phyloP scores from a whole-genome alignment of 2,329 filamentous ascomycete species.

The Claviceps monticola region DNA sequence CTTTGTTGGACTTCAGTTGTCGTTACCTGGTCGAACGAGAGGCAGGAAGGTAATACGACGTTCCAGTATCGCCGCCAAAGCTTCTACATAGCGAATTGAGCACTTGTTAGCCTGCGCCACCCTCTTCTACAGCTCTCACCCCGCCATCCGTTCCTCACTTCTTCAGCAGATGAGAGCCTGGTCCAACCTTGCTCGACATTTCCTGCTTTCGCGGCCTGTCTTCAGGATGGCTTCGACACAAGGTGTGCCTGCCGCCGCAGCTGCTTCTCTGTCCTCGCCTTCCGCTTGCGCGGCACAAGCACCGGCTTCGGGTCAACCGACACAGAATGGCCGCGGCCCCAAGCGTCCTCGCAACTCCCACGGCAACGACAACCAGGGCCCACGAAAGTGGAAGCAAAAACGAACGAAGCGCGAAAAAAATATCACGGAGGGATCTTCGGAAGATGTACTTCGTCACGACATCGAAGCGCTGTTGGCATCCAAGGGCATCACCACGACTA shows the following conservation, averaged over 20 bases:
- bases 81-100: background rate
- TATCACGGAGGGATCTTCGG: slow-evolving; percentile 47
- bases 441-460: slow-evolving; percentile 54
- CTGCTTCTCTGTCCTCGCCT: background rate
- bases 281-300: background rate
- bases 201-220: slow-evolving; percentile 1
- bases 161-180: slow-evolving; percentile 7
- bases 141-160: background rate
- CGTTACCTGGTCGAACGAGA: too few species aligned
- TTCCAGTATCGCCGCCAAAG: too few species aligned
- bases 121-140: background rate
- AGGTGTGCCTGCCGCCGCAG: background rate
- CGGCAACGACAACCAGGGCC: slow-evolving; percentile 1
- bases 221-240: slow-evolving; percentile 7
- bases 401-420: slow-evolving; percentile 45
- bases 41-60: too few species aligned
- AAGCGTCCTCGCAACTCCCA: slow-evolving; percentile 3
- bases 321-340: slow-evolving; percentile 1
- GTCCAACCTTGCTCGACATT: slow-evolving; percentile 1
- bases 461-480: slow-evolving; percentile 40
- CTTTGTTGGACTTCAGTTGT: too few species aligned
- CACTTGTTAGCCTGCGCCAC: background rate
- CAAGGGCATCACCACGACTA: slow-evolving; percentile 15
- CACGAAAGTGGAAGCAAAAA: slow-evolving; percentile 24
- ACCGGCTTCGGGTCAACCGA: background rate